Percentiles rank a stretch among this genome's conserved stretches.
These are phyloP conservation scores for Cutaneotrichosporon curvatum DNA, from an alignment of 1,284 basidiomycete genomes.

Conservation along the genomic window DNA sequence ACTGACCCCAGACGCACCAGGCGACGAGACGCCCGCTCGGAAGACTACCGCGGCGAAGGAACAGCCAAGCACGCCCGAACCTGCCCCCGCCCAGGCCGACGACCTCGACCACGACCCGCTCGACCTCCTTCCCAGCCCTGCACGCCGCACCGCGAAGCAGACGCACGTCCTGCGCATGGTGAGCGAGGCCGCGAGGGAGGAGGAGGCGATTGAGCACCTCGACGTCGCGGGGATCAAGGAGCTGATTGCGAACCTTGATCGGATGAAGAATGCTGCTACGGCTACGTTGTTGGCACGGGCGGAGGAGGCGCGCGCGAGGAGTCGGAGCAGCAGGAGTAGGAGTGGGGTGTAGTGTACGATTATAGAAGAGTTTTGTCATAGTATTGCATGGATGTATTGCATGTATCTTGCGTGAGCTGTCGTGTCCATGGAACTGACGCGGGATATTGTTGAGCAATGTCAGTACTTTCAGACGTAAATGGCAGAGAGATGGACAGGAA, in stretches of 20 bases:
- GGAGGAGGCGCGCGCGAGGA: not conserved
- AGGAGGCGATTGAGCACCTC: slow-evolving; percentile 20
- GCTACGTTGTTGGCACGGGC: slow-evolving; percentile 5
- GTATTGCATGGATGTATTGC: too few relatives aligned
- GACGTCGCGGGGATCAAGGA: slow-evolving; percentile 28
- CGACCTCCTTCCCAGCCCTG: slow-evolving; percentile 12
- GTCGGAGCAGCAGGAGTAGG: not conserved
- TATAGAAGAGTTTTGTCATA: too few relatives aligned
- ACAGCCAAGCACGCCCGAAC: not conserved
- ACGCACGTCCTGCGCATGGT: slow-evolving; percentile 23
- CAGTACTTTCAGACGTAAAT: too few relatives aligned
- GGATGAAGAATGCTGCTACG: slow-evolving; percentile 22
- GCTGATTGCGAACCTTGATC: slow-evolving; percentile 23
- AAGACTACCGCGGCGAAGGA: not conserved
- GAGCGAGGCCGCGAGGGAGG: slow-evolving; percentile 19
- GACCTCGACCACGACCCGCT: not conserved
- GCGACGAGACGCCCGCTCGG: slow-evolving; percentile 4
- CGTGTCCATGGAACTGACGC: too few relatives aligned
- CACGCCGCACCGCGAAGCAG: slow-evolving; percentile 23
- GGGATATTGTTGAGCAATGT: too few relatives aligned
- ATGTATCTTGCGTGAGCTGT: too few relatives aligned
- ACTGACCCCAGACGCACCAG: slow-evolving; percentile 8
- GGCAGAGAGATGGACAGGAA: too few relatives aligned
- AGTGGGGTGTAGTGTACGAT: too few relatives aligned
- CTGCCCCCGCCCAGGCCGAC: not conserved